Base-by-base conservation (phyloP, 2,329 filamentous ascomycete species). In the Tolypocladium sp. region DNA sequence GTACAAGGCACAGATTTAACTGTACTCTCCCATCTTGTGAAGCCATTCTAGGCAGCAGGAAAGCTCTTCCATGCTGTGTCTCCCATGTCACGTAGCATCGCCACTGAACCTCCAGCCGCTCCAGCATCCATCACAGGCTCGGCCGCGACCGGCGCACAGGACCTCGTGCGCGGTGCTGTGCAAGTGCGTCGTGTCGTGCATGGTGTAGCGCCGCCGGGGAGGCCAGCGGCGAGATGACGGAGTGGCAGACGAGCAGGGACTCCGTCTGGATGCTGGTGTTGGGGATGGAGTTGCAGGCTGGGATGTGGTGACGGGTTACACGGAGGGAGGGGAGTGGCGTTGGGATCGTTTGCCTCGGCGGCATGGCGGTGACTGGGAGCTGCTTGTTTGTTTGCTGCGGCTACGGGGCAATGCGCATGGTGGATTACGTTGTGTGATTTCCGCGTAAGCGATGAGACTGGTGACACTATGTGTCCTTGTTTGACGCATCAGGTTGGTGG, bases 111-210 rank as follows among this genome's bases (percentile, higher is more conserved):
- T 33, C 10, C 20, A 20, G 42, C 27, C 33, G 30, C 27, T n/a
- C 49, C 35, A 38, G 8, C 41, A 17, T 60, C 41, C 41, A 65
- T 17, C 15, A 44, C 58, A 1, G 62, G 61, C 8, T 60, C 62
- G 20, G 56, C 87, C 86, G 2, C 71, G 71, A 49, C 79, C 77
- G 55, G 90, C 78, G 63, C 78, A 82, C 2, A 91, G 78, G 3
- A 89, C 80, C 72, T 90, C 86, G 68, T 90, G 86, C 0, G 82
- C 80, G 0, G 80, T 89, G 65, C 77, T 83, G 72, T 90, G 87
- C 69, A 87, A 90, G 71, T 90, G 87, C 1, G 80, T 83, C 7
- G 79, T 81, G 41, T 69, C 71, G 70, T 87, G 90, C 86, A 90
- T 90, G 20, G 83, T 84, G 71, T 85, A 89, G 33, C 82, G 78